Evolutionary conservation across 305 asterid genomes (phyloP), one percentile per base, ranked within the genome.

Genomic region (Ilex paraguariensis): DNA sequence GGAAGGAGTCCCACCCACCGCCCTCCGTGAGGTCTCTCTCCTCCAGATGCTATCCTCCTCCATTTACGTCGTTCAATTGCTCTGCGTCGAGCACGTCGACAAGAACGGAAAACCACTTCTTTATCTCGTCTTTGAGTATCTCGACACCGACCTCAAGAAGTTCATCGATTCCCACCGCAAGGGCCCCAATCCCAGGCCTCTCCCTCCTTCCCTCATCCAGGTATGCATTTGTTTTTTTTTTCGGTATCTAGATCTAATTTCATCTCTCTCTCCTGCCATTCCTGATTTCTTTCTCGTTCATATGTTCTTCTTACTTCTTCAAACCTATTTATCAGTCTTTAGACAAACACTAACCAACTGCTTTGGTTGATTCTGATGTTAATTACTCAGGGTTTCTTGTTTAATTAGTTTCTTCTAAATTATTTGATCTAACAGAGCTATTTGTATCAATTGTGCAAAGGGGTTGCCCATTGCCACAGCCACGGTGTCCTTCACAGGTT

Each of bases 41-140:
- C 95, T 92, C 42, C 96, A 89, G 75, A 92, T 92, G 97, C 96
- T 89, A n/a, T 92, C 98, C 10, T 83, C 84, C 33, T 85, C 90
- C 0, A 82, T 92, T 28, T 92, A 89, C 72, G 84, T 92, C 15
- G 97, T 92, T 4, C 97, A 97, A 1, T 69, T 92, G 30, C 86
- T 92, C 56, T 72, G 82, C 70, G 98, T 92, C 59, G 97, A 92
- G 62, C 96, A 92, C 69, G 83, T 89, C 15, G 94, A 79, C 68
- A 91, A 88, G 77, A 81, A 80, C 50, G 97, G 96, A 6, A 92
- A 92, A 73, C 97, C 98, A 0, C 71, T 89, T 1, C 85, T 92
- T 31, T 92, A 92, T 75, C 90, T 92, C 0, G 98, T 92, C 3
- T 92, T 92, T 67, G 97, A 92, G 80, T 92, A 89, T 64, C 81